These are phyloP conservation scores for Fusarium paranaense DNA, from an alignment of 2,329 filamentous ascomycete species.

Conservation along the genomic window DNA sequence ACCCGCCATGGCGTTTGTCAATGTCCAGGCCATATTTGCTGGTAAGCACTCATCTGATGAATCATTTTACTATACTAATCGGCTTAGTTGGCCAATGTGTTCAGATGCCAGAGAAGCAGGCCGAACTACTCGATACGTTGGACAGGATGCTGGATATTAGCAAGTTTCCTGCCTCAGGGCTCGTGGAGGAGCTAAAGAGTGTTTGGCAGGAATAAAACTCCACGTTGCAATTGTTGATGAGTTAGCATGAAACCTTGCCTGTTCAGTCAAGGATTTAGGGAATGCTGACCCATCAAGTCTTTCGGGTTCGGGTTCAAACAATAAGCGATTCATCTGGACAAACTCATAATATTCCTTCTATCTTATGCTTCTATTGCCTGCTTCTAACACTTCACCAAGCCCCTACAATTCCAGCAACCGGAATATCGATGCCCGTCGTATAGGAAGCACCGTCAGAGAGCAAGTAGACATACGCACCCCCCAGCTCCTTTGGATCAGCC, in stretches of 20 bases:
- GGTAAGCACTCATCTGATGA: not conserved
- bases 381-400: constrained; percentile 15
- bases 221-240: not conserved
- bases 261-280: not conserved
- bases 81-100: not conserved
- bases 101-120: not conserved
- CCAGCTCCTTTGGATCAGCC: constrained; percentile 64
- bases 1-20: not conserved
- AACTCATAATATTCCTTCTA: not conserved
- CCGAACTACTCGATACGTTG: not conserved
- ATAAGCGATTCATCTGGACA: not conserved
- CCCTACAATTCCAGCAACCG: constrained; percentile 42
- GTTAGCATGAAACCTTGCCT: not conserved
- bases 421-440: constrained; percentile 63
- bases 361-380: not conserved
- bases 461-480: constrained; percentile 68
- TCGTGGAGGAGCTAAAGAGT: not conserved
- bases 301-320: not conserved
- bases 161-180: not conserved
- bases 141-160: not conserved
- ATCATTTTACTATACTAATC: not conserved
- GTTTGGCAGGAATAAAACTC: not conserved
- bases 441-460: constrained; percentile 64
- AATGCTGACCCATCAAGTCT: not conserved
- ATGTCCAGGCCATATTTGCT: not conserved